Percentiles rank a stretch among this genome's conserved stretches.
These are phyloP conservation scores for Porcisia deanei DNA, from an alignment of 208 protist genomes.

Conservation along the genomic window DNA sequence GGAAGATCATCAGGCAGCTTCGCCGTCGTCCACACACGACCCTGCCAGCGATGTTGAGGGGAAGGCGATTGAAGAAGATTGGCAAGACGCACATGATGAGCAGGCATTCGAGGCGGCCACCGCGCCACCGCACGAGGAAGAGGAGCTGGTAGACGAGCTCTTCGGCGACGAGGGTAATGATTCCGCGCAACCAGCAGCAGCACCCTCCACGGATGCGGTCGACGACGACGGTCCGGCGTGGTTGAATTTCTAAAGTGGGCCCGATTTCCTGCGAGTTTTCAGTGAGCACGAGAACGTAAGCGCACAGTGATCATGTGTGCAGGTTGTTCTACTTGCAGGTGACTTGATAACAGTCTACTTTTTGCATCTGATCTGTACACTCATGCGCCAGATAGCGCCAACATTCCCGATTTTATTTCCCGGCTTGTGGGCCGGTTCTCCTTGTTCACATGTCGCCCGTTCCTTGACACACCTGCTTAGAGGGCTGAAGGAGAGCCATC, in stretches of 20 bases:
- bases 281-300: background rate
- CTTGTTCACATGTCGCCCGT: background rate
- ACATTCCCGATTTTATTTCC: no score
- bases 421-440: background rate
- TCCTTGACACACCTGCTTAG: no score
- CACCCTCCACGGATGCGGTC: background rate
- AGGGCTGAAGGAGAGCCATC: no score
- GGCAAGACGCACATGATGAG: slow-evolving; percentile 12
- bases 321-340: background rate
- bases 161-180: background rate
- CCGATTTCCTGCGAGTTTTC: no score
- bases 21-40: background rate
- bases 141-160: slow-evolving; percentile 14
- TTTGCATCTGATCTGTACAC: background rate
- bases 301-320: background rate
- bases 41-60: slow-evolving; percentile 13
- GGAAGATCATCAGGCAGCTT: background rate
- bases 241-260: slow-evolving; percentile 43
- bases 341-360: background rate
- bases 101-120: slow-evolving; percentile 8
- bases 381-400: background rate
- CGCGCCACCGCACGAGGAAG: background rate
- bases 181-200: background rate
- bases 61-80: slow-evolving; percentile 17
- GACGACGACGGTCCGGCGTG: slow-evolving; percentile 42